A percentile compares a stretch with the other conserved stretches of the same genome.
Evolutionary conservation across 73 alveolate species (phyloP).

Genomic region (Paramecium pentaurelia): DNA sequence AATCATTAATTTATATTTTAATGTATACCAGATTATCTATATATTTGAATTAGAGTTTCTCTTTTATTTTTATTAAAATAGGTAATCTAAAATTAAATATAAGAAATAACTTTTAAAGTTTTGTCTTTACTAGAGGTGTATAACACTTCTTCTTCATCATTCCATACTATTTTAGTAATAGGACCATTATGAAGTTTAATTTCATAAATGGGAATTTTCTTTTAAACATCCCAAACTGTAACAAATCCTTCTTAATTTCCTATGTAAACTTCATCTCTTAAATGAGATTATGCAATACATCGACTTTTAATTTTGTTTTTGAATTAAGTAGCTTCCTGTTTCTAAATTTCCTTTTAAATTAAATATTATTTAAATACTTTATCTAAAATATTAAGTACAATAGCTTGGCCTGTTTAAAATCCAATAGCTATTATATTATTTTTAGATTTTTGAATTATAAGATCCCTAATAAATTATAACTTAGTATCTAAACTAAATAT

Average conservation of each 20-base stretch:
- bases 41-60: background rate
- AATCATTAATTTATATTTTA: background rate
- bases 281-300: background rate
- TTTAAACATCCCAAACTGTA: background rate
- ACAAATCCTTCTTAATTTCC: conserved; percentile 35
- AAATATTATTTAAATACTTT: background rate
- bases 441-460: background rate
- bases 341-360: background rate
- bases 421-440: background rate
- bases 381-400: background rate
- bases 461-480: background rate
- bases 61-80: background rate
- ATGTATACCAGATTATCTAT: background rate
- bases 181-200: background rate
- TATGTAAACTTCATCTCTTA: conserved; percentile 19
- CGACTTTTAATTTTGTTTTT: conserved; percentile 31
- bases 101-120: background rate
- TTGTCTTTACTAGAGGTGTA: background rate
- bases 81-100: background rate
- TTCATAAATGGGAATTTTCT: background rate
- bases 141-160: background rate
- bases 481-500: background rate
- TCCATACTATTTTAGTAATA: background rate
- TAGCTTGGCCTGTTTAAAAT: background rate
- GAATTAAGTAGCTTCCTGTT: background rate